These are phyloP conservation scores for Piper betle DNA, from an alignment of 164 flowering plant genomes.

Conservation along the genomic window DNA sequence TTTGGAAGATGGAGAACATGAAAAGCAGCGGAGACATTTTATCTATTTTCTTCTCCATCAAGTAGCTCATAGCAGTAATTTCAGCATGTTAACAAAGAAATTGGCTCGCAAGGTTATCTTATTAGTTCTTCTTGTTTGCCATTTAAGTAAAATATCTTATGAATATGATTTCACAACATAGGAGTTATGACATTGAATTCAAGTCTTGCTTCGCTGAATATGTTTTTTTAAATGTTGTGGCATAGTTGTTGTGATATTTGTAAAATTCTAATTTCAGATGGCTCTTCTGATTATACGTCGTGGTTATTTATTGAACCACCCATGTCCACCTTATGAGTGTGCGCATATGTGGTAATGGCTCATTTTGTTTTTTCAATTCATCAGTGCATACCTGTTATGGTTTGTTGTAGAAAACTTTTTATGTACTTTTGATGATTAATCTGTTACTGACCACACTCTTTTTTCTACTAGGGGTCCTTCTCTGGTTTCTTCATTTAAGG, in stretches of 20 bases:
- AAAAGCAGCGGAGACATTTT: conserved; percentile 78
- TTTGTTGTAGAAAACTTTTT: no score
- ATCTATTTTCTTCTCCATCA: conserved; percentile 90
- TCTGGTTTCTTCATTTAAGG: conserved; percentile 67
- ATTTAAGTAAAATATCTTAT: no score
- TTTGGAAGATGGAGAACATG: conserved; percentile 93
- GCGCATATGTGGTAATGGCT: conserved; percentile 83
- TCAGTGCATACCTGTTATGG: neutral
- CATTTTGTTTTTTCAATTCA: neutral
- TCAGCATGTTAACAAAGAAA: conserved; percentile 67
- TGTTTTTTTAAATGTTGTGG: neutral
- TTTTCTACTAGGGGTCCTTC: conserved; percentile 70
- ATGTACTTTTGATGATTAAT: no score
- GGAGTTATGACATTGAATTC: neutral
- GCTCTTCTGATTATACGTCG: conserved; percentile 71
- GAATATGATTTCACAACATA: no score
- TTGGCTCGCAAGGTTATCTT: conserved; percentile 74
- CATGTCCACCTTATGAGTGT: conserved; percentile 94
- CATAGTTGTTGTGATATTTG: conserved; percentile 15
- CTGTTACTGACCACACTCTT: neutral
- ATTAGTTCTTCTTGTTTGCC: neutral
- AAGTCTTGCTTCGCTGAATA: neutral
- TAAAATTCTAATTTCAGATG: conserved; percentile 51
- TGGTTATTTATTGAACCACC: conserved; percentile 89
- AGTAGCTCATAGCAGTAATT: conserved; percentile 85